Conservation (phyloP, 257 asterid genomes). For the Nicotiana otophora region DNA sequence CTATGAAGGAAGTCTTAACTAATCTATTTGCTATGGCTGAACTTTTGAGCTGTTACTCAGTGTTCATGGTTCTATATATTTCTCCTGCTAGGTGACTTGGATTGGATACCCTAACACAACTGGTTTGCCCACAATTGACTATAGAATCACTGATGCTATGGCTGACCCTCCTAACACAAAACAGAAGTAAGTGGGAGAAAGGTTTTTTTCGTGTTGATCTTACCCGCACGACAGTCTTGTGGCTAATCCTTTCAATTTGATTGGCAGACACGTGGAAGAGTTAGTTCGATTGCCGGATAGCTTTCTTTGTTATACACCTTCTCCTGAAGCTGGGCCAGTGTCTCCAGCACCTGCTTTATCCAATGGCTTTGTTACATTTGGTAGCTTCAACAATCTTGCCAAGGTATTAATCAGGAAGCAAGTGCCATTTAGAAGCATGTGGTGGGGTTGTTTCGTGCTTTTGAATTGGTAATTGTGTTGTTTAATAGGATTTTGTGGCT, state of each 20-base stretch:
- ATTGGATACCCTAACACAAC: conserved; percentile 99
- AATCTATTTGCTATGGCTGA: neutral
- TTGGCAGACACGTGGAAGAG: conserved; percentile 93
- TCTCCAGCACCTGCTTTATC: conserved; percentile 79
- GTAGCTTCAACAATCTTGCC: conserved; percentile 98
- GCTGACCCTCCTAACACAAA: conserved; percentile 81
- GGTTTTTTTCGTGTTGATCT: neutral
- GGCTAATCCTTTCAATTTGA: conserved; percentile 12
- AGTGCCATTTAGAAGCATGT: neutral
- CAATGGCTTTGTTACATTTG: conserved; percentile 93
- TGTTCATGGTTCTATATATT: conserved; percentile 6
- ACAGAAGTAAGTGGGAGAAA: conserved; percentile 51
- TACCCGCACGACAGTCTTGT: neutral
- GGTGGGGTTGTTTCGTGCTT: neutral
- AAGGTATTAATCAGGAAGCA: conserved; percentile 48
- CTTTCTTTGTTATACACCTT: conserved; percentile 94
- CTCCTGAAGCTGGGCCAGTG: conserved; percentile 96
- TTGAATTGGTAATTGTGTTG: neutral
- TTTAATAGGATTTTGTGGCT: conserved; percentile 1
- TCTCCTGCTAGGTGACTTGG: conserved; percentile 82
- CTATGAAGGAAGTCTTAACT: neutral
- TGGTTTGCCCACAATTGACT: conserved; percentile 93
- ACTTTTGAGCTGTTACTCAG: neutral
- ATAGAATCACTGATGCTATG: conserved; percentile 84
- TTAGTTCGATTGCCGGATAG: conserved; percentile 79